Evolutionary conservation across 176 grass and related monocot species (phyloP).

Genomic region (Poa annua): DNA sequence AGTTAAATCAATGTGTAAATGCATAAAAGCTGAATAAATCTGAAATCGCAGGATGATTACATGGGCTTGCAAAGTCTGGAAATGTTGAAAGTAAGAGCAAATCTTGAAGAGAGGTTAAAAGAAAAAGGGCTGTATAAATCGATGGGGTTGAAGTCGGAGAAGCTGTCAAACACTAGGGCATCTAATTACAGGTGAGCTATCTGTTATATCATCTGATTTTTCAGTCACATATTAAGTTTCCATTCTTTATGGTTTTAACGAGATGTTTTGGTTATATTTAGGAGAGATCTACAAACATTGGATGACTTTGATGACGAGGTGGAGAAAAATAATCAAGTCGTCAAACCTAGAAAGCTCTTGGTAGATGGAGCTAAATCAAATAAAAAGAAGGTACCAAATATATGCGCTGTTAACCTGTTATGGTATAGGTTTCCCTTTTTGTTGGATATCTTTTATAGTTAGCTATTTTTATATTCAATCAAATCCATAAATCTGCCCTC

Average conservation of each 20-base stretch:
- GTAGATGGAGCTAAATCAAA: constrained; percentile 53
- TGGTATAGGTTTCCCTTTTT: constrained; percentile 26
- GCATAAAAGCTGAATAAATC: constrained; percentile 34
- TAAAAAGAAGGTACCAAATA: constrained; percentile 72
- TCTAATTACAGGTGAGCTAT: constrained; percentile 58
- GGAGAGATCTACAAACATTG: constrained; percentile 52
- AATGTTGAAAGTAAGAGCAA: constrained; percentile 94
- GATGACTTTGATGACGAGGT: constrained; percentile 94
- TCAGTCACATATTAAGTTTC: constrained; percentile 21
- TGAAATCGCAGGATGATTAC: constrained; percentile 54
- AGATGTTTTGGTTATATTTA: constrained; percentile 38
- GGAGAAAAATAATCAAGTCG: constrained; percentile 50
- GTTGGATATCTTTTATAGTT: constrained; percentile 27
- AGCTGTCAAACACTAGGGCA: constrained; percentile 46
- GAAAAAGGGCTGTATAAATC: constrained; percentile 85
- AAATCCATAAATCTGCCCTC: constrained; percentile 17
- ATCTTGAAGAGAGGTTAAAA: constrained; percentile 83
- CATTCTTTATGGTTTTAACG: constrained; percentile 40
- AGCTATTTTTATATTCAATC: background rate
- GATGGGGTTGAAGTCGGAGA: constrained; percentile 47
- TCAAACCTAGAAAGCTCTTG: constrained; percentile 51
- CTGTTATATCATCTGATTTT: background rate
- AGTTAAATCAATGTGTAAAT: constrained; percentile 24
- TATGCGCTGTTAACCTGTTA: constrained; percentile 14
- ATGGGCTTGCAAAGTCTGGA: constrained; percentile 67